Base-by-base conservation (phyloP, 495 filamentous ascomycete species). In the Echria macrotheca region DNA sequence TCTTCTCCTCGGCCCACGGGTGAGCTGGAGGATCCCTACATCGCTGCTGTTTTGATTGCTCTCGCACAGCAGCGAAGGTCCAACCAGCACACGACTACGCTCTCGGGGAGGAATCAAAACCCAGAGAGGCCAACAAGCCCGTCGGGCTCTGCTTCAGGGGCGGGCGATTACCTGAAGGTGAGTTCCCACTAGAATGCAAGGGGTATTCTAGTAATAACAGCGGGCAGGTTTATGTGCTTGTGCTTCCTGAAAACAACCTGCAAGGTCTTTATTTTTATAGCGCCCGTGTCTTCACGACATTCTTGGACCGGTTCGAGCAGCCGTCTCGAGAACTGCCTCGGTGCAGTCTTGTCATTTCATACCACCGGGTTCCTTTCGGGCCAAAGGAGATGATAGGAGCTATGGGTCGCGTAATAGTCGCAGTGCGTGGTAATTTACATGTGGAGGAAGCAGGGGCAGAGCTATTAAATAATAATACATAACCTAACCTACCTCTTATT, bases 41-140 rank as follows among this genome's bases (percentile, higher is more conserved):
- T 45, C 42, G 42, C 42, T 9, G 42, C 42, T 18, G 24, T 45
- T 32, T n/a, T 45, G 42, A 32, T 45, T n/a, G 42, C 42, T n/a
- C 24, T 45, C 19, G 38, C 38, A 8, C 38, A 41, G 23, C 15
- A 14, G 23, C 38, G 19, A 19, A 12, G 38, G 38, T 23, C 19
- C 19, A 19, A 19, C 19, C 38, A 41, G 23, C 7, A 31, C 28
- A 41, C 38, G 4, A 15, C 8, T 9, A 41, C 38, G 38, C 19
- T 19, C 38, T 15, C 38, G 38, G 38, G 23, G 38, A 41, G 38
- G 38, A 21, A 41, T 41, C n/a, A n/a, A n/a, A n/a, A n/a, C n/a
- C n/a, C n/a, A n/a, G n/a, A n/a, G n/a, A n/a, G n/a, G n/a, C n/a
- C n/a, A n/a, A n/a, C n/a, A n/a, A n/a, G n/a, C n/a, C n/a, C n/a